These are phyloP conservation scores for Hypoxylon sp. DNA, from an alignment of 2,329 filamentous ascomycete genomes.

Conservation along the genomic window DNA sequence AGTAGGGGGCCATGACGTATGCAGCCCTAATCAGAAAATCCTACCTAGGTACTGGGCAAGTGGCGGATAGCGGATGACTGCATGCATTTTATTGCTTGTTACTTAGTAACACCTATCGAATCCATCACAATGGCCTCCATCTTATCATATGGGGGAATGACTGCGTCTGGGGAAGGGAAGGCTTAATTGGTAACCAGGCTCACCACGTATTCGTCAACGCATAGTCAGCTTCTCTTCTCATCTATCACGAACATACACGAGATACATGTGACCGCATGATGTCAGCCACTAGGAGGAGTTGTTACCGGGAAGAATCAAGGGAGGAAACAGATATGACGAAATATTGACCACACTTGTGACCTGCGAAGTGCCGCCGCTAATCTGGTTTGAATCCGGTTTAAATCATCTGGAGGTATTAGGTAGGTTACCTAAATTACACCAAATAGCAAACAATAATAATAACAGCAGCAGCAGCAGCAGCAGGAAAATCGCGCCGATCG, in stretches of 20 bases:
- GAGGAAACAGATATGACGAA: slow-evolving; percentile 32
- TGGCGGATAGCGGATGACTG: slow-evolving; percentile 31
- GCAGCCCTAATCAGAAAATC: slow-evolving; percentile 20
- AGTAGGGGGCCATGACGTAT: slow-evolving; percentile 10
- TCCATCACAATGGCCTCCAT: slow-evolving; percentile 2
- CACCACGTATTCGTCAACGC: too few relatives aligned
- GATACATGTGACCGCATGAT: slow-evolving; percentile 32
- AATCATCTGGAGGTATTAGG: slow-evolving; percentile 12
- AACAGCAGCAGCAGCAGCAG: too few relatives aligned
- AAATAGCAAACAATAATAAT: too few relatives aligned
- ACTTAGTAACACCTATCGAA: slow-evolving; percentile 17
- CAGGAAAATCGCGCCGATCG: background rate
- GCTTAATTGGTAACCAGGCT: slow-evolving; percentile 2
- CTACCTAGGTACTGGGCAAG: slow-evolving; percentile 31
- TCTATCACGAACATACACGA: slow-evolving; percentile 20
- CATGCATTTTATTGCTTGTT: slow-evolving; percentile 17
- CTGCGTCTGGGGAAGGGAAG: background rate
- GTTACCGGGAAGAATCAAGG: slow-evolving; percentile 23
- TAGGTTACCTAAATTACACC: slow-evolving; percentile 9
- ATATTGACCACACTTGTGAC: slow-evolving; percentile 29
- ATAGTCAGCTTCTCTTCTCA: too few relatives aligned
- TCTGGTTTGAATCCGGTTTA: slow-evolving; percentile 2
- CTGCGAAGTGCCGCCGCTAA: slow-evolving; percentile 22
- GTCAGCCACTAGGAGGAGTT: slow-evolving; percentile 28
- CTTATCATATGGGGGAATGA: slow-evolving; percentile 4